phyloP scores from a whole-genome alignment of 169 alveolate genomes.

The Eimeria nieschulzi region DNA sequence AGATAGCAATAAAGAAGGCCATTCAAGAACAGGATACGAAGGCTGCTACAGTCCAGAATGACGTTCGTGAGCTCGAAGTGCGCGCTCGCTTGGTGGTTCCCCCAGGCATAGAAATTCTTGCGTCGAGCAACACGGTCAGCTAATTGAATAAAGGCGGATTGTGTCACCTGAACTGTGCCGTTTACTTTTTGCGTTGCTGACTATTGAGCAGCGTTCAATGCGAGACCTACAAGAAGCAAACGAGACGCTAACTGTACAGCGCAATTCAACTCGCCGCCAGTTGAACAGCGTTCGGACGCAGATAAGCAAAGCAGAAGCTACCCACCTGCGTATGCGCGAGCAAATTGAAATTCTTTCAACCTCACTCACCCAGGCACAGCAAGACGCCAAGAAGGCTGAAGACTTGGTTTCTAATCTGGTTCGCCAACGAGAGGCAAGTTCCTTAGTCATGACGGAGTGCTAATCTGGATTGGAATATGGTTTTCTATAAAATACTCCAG shows the following conservation, averaged over 20 bases:
- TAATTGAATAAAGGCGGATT: neutral
- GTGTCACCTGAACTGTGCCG: neutral
- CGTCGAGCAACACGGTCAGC: no score
- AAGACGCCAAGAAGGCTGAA: conserved; percentile 17
- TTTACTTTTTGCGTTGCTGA: neutral
- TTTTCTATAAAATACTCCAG: no score
- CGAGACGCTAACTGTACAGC: neutral
- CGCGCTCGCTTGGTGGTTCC: no score
- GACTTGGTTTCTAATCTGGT: neutral
- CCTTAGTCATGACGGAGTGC: neutral
- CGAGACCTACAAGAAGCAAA: conserved; percentile 31
- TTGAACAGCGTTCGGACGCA: neutral
- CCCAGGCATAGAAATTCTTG: no score
- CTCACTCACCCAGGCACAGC: neutral
- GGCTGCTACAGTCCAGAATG: neutral
- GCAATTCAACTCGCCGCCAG: neutral
- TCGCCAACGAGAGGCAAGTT: conserved; percentile 15
- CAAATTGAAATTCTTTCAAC: neutral
- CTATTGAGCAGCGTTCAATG: neutral
- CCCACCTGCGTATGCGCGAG: neutral
- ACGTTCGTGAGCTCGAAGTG: conserved; percentile 28
- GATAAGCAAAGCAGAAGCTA: neutral
- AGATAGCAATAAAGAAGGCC: conserved; percentile 8
- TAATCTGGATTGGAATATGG: no score
- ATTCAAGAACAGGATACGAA: conserved; percentile 1